phyloP scores from a whole-genome alignment of 106 monocot species.

The Chionographis japonica region DNA sequence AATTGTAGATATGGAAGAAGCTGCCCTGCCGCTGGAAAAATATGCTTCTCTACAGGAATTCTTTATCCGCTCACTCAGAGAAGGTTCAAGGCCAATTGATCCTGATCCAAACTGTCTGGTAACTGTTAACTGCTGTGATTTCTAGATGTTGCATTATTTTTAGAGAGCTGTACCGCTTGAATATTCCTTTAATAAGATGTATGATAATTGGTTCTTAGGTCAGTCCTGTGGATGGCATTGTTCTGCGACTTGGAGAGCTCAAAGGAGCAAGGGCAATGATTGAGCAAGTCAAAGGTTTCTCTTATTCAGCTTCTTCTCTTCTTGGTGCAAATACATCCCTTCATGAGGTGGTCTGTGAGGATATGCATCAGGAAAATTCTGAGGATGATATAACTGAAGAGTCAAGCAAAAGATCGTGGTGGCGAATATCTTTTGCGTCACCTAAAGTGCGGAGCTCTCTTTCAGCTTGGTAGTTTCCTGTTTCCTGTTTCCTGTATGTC shows the following conservation, averaged over 20 bases:
- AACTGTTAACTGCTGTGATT: constrained; percentile 75
- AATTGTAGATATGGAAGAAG: constrained; percentile 82
- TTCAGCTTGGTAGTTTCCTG: constrained; percentile 29
- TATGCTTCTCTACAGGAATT: constrained; percentile 89
- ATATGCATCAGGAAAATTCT: constrained; percentile 17
- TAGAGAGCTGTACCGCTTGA: neutral
- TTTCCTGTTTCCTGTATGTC: neutral
- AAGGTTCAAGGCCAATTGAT: constrained; percentile 76
- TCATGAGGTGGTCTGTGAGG: constrained; percentile 40
- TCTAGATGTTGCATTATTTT: constrained; percentile 1
- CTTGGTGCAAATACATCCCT: constrained; percentile 68
- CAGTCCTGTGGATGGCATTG: constrained; percentile 86
- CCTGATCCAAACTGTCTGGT: constrained; percentile 89
- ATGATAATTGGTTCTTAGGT: constrained; percentile 39
- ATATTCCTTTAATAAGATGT: neutral
- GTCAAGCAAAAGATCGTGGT: constrained; percentile 60
- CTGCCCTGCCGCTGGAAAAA: constrained; percentile 67
- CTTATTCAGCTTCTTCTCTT: constrained; percentile 88
- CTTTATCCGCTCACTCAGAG: constrained; percentile 65
- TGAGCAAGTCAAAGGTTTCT: constrained; percentile 97
- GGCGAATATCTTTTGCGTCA: constrained; percentile 69
- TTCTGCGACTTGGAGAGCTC: constrained; percentile 68
- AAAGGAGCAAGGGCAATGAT: constrained; percentile 69
- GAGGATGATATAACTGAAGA: constrained; percentile 28
- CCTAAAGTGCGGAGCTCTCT: constrained; percentile 51